Percentiles rank a stretch among this genome's conserved stretches.
These are phyloP conservation scores for Coccomyxa subellipsoidea DNA, from an alignment of 163 green algal species.

Conservation along the genomic window DNA sequence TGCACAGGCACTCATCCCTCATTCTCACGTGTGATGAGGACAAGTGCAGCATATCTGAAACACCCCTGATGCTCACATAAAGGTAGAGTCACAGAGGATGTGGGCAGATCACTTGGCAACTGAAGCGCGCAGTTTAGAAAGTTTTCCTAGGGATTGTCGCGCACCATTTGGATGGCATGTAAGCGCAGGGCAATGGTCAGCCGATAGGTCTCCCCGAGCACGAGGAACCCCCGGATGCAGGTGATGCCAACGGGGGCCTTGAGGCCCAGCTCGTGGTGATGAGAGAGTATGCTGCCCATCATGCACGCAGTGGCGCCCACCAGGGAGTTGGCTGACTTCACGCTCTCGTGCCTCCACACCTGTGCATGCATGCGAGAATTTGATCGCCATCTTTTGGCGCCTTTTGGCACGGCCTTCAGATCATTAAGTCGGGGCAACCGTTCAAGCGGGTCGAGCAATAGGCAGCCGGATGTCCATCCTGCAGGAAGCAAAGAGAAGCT, in stretches of 20 bases:
- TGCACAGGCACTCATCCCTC: not conserved
- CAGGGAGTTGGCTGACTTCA: not conserved
- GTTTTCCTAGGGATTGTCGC: not conserved
- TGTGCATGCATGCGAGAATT: not conserved
- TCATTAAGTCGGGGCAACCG: no score
- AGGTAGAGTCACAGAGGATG: no score
- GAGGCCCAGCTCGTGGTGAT: not conserved
- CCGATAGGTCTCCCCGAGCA: not conserved
- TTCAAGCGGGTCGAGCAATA: no score
- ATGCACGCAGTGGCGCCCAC: not conserved
- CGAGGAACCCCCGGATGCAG: not conserved
- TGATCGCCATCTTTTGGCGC: no score
- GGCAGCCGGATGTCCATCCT: no score
- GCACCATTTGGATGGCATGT: conserved; percentile 5
- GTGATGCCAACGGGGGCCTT: not conserved
- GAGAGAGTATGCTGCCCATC: not conserved
- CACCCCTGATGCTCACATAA: no score
- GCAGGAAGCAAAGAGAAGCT: no score
- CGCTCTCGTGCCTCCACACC: not conserved
- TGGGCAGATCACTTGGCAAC: no score
- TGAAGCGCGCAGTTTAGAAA: no score
- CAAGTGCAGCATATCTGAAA: no score
- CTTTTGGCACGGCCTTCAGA: no score
- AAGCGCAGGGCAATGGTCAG: not conserved
- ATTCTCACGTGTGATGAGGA: no score